Evolutionary conservation across 257 asterid genomes (phyloP).

Genomic region (Rhazya stricta): DNA sequence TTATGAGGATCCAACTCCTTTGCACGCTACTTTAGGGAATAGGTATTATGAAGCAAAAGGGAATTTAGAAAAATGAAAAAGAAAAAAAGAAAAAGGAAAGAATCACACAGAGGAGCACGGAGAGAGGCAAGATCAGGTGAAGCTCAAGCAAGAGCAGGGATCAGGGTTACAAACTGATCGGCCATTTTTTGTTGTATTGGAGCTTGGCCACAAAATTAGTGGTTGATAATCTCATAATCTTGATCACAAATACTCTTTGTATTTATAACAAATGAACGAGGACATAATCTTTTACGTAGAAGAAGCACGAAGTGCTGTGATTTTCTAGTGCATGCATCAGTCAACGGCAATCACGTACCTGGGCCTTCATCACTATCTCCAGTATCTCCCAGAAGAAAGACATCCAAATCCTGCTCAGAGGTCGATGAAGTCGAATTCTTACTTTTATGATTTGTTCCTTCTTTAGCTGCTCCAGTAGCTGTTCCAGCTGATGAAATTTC

Average conservation of each 20-base stretch:
- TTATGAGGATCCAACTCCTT: not conserved
- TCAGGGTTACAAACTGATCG: not conserved
- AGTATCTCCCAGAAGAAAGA: conserved; percentile 81
- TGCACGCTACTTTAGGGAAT: not conserved
- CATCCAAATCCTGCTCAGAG: conserved; percentile 91
- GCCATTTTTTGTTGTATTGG: no score
- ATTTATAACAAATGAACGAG: not conserved
- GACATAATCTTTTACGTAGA: not conserved
- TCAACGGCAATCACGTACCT: conserved; percentile 40
- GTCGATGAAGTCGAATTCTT: conserved; percentile 41
- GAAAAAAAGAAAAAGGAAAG: not conserved
- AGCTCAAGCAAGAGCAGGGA: not conserved
- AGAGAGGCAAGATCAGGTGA: not conserved
- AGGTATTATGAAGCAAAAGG: not conserved
- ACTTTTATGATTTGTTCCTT: conserved; percentile 35
- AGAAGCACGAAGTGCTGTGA: not conserved
- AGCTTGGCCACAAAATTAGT: not conserved
- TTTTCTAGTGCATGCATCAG: not conserved
- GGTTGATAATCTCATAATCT: not conserved
- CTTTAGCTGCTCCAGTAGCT: conserved; percentile 37
- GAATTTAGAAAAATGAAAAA: not conserved
- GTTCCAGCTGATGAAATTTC: conserved; percentile 44
- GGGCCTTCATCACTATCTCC: conserved; percentile 82
- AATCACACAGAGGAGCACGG: not conserved
- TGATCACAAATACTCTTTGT: not conserved